Conservation (phyloP, 2,329 filamentous ascomycete genomes). For the Ceratocystis alfenasii region DNA sequence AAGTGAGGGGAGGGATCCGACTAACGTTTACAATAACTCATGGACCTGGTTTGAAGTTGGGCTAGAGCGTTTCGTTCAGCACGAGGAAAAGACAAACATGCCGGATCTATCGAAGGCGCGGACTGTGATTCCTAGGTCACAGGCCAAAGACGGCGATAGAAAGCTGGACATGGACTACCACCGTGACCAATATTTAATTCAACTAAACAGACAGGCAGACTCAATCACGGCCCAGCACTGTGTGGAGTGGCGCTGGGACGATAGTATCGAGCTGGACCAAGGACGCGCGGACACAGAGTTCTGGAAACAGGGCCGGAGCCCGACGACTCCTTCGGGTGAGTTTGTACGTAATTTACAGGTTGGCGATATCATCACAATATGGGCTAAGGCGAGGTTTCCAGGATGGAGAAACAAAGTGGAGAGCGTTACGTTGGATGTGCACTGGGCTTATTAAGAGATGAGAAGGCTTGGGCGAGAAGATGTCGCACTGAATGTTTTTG, state of each 20-base stretch:
- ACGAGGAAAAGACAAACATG: neutral
- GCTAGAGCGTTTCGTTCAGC: slow-evolving; percentile 42
- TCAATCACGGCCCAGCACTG: slow-evolving; percentile 32
- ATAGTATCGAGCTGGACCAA: slow-evolving; percentile 37
- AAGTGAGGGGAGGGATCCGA: slow-evolving; percentile 24
- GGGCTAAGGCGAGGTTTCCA: slow-evolving; percentile 46
- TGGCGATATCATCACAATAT: slow-evolving; percentile 51
- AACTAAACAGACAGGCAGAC: slow-evolving; percentile 35
- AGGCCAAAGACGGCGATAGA: slow-evolving; percentile 19
- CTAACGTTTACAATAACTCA: slow-evolving; percentile 27
- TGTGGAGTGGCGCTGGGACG: slow-evolving; percentile 43
- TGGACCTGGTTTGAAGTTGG: slow-evolving; percentile 55
- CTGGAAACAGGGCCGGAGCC: slow-evolving; percentile 37
- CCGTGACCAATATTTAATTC: slow-evolving; percentile 34
- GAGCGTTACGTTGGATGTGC: slow-evolving; percentile 43
- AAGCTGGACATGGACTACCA: slow-evolving; percentile 33
- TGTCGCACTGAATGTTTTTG: neutral
- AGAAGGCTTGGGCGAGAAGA: neutral
- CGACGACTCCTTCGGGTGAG: slow-evolving; percentile 39
- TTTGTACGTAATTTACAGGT: slow-evolving; percentile 45
- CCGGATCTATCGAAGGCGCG: slow-evolving; percentile 29
- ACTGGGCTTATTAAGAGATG: slow-evolving; percentile 36
- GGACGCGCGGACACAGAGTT: slow-evolving; percentile 31
- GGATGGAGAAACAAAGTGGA: slow-evolving; percentile 44
- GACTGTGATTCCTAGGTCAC: slow-evolving; percentile 29